phyloP scores from a whole-genome alignment of 805 yeast species.

The Wickerhamiella brachini region DNA sequence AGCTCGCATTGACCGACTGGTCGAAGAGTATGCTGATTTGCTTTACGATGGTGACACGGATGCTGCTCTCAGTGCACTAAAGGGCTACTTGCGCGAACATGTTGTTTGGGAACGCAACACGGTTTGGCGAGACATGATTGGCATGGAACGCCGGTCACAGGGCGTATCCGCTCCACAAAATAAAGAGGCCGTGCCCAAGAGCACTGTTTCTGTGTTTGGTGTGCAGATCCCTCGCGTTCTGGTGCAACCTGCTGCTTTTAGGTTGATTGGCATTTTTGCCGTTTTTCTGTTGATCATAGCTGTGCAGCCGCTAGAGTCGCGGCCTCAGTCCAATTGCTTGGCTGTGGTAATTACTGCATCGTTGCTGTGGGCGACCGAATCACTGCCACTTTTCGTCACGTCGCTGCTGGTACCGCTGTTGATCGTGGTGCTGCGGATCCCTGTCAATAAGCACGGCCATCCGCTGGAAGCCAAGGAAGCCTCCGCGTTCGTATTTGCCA shows the following conservation, averaged over 20 bases:
- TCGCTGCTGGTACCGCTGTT: slow-evolving; percentile 71
- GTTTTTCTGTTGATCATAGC: slow-evolving; percentile 37
- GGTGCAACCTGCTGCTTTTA: not conserved
- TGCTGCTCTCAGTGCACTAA: slow-evolving; percentile 33
- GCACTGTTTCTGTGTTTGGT: not conserved
- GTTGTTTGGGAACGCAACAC: slow-evolving; percentile 96
- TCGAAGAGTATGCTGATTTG: slow-evolving; percentile 41
- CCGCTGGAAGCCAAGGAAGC: slow-evolving; percentile 55
- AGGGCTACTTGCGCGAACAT: slow-evolving; percentile 65
- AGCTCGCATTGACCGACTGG: slow-evolving; percentile 37
- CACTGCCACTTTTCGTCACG: slow-evolving; percentile 84
- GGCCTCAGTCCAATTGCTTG: slow-evolving; percentile 66
- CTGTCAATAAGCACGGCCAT: slow-evolving; percentile 16
- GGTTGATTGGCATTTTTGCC: slow-evolving; percentile 27
- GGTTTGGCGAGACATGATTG: slow-evolving; percentile 94
- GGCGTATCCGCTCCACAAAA: slow-evolving; percentile 33
- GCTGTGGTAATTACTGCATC: slow-evolving; percentile 75
- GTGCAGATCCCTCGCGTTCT: not conserved
- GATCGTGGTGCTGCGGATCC: slow-evolving; percentile 57
- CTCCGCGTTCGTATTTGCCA: slow-evolving; percentile 59
- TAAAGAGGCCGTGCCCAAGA: not conserved
- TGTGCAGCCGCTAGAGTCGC: slow-evolving; percentile 30
- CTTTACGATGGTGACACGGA: slow-evolving; percentile 28
- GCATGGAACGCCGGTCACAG: slow-evolving; percentile 73
- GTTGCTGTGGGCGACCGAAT: slow-evolving; percentile 88